A percentile compares a stretch with the other conserved stretches of the same genome.
phyloP scores from a whole-genome alignment of 192 early-diverging fungal genomes.

The Coemansia sp. region DNA sequence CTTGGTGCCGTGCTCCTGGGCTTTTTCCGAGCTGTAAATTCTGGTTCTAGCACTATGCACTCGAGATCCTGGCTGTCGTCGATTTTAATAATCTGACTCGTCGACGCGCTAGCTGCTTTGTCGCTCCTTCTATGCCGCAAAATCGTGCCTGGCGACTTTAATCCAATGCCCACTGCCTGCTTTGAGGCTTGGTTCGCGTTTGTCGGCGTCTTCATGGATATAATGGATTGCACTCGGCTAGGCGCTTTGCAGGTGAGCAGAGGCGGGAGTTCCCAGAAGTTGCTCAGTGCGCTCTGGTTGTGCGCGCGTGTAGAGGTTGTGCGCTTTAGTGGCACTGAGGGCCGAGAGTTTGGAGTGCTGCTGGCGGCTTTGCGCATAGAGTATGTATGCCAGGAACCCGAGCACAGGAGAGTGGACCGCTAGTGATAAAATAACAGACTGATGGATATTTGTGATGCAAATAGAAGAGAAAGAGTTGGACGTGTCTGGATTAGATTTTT shows the following conservation, averaged over 20 bases:
- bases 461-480: not conserved
- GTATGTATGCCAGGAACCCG: not conserved
- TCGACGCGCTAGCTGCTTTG: not conserved
- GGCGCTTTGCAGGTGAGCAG: not conserved
- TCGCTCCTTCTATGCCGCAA: not conserved
- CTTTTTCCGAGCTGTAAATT: not conserved
- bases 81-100: slow-evolving; percentile 1
- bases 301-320: not conserved
- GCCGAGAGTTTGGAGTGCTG: not conserved
- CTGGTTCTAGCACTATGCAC: not conserved
- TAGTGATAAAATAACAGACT: not conserved
- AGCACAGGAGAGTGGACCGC: not conserved
- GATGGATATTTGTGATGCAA: not conserved
- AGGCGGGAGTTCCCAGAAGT: slow-evolving; percentile 18
- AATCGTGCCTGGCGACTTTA: not conserved
- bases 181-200: not conserved
- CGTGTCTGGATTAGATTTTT: not conserved
- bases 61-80: not conserved
- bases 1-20: not conserved
- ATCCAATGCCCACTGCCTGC: not conserved
- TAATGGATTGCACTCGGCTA: slow-evolving; percentile 10
- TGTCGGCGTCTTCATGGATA: not conserved
- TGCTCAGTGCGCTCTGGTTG: slow-evolving; percentile 14
- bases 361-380: not conserved
- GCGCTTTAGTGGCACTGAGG: slow-evolving; percentile 4